Evolutionary conservation across 495 filamentous ascomycete genomes (phyloP).

Genomic region (Podospora conica): DNA sequence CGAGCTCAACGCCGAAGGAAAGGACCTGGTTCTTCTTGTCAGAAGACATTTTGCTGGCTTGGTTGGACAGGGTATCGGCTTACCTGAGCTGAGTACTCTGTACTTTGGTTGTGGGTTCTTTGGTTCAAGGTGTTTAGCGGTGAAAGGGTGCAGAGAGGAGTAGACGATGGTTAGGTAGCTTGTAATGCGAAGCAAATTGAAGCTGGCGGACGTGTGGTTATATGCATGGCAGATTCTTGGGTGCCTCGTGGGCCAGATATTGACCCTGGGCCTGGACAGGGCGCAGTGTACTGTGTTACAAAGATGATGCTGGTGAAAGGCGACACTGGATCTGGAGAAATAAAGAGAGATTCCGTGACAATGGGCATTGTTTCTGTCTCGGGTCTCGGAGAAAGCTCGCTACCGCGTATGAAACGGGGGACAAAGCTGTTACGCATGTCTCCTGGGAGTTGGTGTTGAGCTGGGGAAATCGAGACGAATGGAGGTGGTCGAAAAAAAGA

Average conservation of each 20-base stretch:
- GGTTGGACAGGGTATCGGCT: background rate
- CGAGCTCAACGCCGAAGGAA: conserved; percentile 23
- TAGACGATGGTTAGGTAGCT: background rate
- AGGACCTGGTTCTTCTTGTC: background rate
- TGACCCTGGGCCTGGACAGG: background rate
- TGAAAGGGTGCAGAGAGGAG: background rate
- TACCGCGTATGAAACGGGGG: background rate
- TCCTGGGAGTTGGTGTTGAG: background rate
- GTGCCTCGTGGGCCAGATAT: background rate
- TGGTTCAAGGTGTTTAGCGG: background rate
- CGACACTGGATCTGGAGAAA: background rate
- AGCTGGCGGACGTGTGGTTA: background rate
- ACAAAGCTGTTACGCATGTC: background rate
- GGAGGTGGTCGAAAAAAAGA: too few relatives aligned
- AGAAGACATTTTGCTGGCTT: background rate
- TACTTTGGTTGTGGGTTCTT: too few relatives aligned
- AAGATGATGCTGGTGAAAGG: background rate
- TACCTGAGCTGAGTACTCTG: background rate
- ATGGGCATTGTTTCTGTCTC: background rate
- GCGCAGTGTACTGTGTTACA: background rate
- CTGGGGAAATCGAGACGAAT: too few relatives aligned
- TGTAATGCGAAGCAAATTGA: background rate
- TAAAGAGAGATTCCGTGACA: background rate
- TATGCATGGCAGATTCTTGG: background rate
- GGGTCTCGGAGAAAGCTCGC: too few relatives aligned